Base-by-base conservation (phyloP, 2,329 filamentous ascomycete genomes). In the Tolypocladium capitatum region DNA sequence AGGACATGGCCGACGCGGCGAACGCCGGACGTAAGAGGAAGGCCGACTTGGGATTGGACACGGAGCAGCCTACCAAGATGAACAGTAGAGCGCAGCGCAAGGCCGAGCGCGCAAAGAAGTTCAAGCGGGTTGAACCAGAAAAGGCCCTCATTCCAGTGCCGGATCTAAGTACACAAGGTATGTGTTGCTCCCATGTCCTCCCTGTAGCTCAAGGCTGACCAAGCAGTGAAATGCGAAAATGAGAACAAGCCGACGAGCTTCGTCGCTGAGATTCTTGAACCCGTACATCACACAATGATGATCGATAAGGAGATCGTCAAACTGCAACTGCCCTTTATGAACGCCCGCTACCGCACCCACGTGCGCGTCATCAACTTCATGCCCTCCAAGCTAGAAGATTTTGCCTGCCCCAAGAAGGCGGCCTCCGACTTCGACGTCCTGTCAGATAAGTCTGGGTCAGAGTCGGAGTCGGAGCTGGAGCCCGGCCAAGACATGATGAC, bases 321-420 rank as follows among this genome's bases (percentile, higher is more conserved):
- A 4, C 35, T 76, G 1, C 53, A 55, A n/a, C 56, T 90, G 0
- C 86, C 89, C 0, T 94, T 94, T 57, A 72, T 81, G 48, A 88
- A 90, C 58, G 68, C 75, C 48, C 84, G 80, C 38, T 89, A 89
- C 60, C 78, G 80, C 43, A 70, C 79, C 21, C 72, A 75, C 32
- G 81, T 86, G 33, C 82, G 86, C n/a, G 82, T 94, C 2, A 75
- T 94, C 33, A 86, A 95, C 65, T 96, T 86, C 62, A 78, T 75
- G 49, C 91, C 91, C 0, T 65, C 72, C 2, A 71, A 72, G 1
- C 67, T 96, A 1, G 75, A 81, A 52, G 78, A 91, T 49, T 96
- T 96, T 60, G 71, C 84, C 3, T 64, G 62, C 30, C 69, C 70
- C 47, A 68, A 66, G 36, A 68, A 68, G 49, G 54, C 52, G 21